Conservation (phyloP, 2,329 filamentous ascomycete genomes). For the Thelonectria discophora region DNA sequence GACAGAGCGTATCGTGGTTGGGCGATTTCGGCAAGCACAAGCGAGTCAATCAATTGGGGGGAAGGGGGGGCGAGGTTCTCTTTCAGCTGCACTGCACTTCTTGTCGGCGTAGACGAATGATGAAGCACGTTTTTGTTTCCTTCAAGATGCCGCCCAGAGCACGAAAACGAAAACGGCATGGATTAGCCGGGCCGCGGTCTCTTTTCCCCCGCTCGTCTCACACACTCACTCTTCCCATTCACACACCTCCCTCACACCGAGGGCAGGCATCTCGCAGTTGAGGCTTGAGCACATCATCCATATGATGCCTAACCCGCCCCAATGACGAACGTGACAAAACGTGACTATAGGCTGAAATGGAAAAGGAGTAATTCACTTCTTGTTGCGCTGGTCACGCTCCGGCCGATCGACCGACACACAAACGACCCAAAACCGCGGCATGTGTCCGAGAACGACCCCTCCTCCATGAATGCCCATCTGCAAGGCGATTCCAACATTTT, state of each 20-base stretch:
- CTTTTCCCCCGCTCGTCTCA: conserved; percentile 11
- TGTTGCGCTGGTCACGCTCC: conserved; percentile 12
- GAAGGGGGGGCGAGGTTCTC: no score
- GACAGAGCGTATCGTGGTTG: background rate
- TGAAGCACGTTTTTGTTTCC: background rate
- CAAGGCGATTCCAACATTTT: background rate
- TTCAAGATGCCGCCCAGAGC: background rate
- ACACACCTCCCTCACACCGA: conserved; percentile 14
- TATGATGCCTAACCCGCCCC: background rate
- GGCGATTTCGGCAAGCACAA: background rate
- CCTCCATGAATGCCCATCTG: no score
- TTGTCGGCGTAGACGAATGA: no score
- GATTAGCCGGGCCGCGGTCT: conserved; percentile 18
- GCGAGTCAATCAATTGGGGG: background rate
- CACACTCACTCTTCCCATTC: background rate
- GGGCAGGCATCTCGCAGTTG: conserved; percentile 1
- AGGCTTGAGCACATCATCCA: conserved; percentile 26
- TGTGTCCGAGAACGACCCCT: conserved; percentile 2
- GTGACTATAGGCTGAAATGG: background rate
- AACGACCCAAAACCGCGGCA: background rate
- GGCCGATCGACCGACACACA: conserved; percentile 25
- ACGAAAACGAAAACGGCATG: conserved; percentile 7
- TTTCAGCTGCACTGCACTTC: background rate
- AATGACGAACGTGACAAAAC: background rate
- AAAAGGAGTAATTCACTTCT: background rate